Evolutionary conservation across 352 stramenopile genomes (phyloP), one percentile per base, ranked within the genome.

Genomic region (Globisporangium okanoganense): DNA sequence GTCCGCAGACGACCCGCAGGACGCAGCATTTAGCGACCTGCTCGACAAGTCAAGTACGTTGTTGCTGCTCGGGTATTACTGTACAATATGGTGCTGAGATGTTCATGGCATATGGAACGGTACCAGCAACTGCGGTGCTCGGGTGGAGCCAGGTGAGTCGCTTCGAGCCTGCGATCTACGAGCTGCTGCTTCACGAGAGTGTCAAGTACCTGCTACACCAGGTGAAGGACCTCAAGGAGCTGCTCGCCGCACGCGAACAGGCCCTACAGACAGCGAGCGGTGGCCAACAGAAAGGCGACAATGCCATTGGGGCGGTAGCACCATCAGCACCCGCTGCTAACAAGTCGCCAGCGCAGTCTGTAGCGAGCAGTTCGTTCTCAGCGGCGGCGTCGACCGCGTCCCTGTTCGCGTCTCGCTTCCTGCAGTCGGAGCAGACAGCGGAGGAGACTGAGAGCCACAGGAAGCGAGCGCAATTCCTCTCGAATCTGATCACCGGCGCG

Each of bases 141-240:
- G 56, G 67, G 5, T 92, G 82, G 82, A 76, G 71, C 45, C 71
- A 87, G 43, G 66, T 78, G 16, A 56, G 70, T 16, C 71, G 57
- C 18, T 78, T 84, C 56, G 75, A 87, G 36, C 76, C 82, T 22
- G 66, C 51, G n/a, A 84, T 90, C 20, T 83, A 85, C 66, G 82
- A 88, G 59, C 62, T 92, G 5, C 62, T 86, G 36, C 58, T 92
- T 29, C 73, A 90, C 44, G 82, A 88, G 61, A 76, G 72, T 47
- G 53, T 87, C 63, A 85, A 83, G 56, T 92, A 90, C 58, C 61
- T 92, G 55, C 68, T 75, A 5, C 68, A 73, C 31, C 82, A 92
- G 63, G 64, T 72, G 29, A 75, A 65, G 10, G 79, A 73, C 43
- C 74, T 92, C 60, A 86, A 84, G 60, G 79, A 88, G n/a, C 57